Conservation (phyloP, 2,329 filamentous ascomycete genomes). For the Colletotrichum tropicicola region DNA sequence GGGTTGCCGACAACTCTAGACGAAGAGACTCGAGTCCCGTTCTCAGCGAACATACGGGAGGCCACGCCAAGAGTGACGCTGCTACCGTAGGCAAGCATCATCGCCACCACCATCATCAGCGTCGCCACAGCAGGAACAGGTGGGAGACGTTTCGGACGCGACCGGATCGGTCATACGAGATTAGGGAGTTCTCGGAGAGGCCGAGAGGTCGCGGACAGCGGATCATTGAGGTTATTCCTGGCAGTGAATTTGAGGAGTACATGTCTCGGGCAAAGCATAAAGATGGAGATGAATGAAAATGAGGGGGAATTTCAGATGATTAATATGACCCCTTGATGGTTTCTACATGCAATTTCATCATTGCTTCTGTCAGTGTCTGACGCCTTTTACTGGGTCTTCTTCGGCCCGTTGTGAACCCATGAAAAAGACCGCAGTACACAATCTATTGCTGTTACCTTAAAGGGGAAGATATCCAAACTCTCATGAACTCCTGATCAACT, state of each 20-base stretch:
- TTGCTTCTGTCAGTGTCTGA: no score
- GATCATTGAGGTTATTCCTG: conserved; percentile 21
- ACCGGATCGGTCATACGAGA: conserved; percentile 3
- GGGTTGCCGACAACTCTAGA: not conserved
- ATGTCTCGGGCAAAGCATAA: not conserved
- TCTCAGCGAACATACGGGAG: not conserved
- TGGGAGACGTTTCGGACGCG: conserved; percentile 4
- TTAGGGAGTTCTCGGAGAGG: conserved; percentile 1
- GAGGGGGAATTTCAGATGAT: no score
- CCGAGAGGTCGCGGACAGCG: not conserved
- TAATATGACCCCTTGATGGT: no score
- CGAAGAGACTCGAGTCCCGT: not conserved
- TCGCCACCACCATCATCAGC: not conserved
- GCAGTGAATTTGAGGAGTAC: conserved; percentile 11
- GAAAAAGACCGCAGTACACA: no score
- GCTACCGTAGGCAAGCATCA: conserved; percentile 4
- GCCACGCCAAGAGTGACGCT: conserved; percentile 2
- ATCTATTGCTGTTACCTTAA: no score
- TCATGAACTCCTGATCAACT: no score
- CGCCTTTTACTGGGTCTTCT: no score
- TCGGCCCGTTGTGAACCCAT: no score
- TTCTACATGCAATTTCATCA: no score
- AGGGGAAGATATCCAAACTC: no score
- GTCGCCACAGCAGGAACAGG: not conserved
- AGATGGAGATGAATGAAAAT: not conserved